A percentile compares a stretch with the other conserved stretches of the same genome.
These are phyloP conservation scores for Lathyrus oleraceus DNA, from an alignment of 306 rosid genomes.

Conservation along the genomic window DNA sequence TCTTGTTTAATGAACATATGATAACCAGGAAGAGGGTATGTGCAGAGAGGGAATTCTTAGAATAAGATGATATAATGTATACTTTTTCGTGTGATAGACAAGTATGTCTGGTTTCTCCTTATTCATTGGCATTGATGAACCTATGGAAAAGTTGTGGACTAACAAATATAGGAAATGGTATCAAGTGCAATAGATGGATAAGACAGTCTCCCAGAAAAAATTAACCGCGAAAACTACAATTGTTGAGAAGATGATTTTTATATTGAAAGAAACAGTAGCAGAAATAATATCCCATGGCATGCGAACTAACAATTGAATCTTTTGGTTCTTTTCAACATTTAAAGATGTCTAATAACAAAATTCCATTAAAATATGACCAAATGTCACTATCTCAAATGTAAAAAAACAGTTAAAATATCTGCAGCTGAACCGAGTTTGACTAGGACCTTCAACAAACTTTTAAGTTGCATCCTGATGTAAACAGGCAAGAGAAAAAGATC, in stretches of 20 bases:
- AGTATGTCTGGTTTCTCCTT: neutral
- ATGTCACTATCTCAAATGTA: no score
- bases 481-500: conserved; percentile 2
- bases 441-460: conserved; percentile 5
- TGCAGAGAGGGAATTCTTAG: conserved; percentile 3
- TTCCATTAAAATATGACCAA: no score
- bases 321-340: no score
- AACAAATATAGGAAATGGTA: neutral
- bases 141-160: neutral
- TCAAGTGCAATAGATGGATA: conserved; percentile 12
- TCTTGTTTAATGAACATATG: conserved; percentile 8
- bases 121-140: neutral
- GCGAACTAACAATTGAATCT: no score
- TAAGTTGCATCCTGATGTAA: conserved; percentile 8
- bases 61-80: neutral
- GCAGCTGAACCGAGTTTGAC: neutral
- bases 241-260: conserved; percentile 12
- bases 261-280: neutral
- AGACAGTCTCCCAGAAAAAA: conserved; percentile 19
- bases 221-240: neutral
- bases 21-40: conserved; percentile 9
- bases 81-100: conserved; percentile 7
- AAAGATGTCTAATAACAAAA: no score
- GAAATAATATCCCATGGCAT: neutral
- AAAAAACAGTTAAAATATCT: neutral